Evolutionary conservation across 2,329 filamentous ascomycete species (phyloP).

Genomic region (Orbilia quercus): DNA sequence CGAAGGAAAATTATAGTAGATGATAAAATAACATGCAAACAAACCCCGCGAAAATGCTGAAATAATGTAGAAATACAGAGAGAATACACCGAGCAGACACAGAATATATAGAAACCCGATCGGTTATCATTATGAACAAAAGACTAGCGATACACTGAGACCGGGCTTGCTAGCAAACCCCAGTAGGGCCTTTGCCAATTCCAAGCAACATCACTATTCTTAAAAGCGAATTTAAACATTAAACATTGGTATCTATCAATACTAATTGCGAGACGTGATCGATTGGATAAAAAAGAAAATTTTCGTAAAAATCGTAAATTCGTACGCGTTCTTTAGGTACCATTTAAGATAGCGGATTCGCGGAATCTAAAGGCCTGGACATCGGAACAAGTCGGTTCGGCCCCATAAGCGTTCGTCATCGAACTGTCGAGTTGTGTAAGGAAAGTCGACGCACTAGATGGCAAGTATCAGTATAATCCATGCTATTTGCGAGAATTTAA

Average conservation of each 20-base stretch:
- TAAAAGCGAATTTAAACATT: too few species aligned
- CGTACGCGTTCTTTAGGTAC: background rate
- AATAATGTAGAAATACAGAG: background rate
- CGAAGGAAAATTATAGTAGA: background rate
- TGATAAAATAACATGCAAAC: background rate
- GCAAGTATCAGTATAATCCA: background rate
- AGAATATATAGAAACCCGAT: background rate
- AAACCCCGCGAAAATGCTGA: background rate
- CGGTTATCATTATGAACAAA: background rate
- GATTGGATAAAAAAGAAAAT: background rate
- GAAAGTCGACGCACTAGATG: conserved; percentile 40
- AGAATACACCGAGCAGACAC: background rate
- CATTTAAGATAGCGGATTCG: background rate
- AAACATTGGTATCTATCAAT: too few species aligned
- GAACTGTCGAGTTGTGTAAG: conserved; percentile 41
- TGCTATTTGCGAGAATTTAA: background rate
- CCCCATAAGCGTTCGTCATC: conserved; percentile 47
- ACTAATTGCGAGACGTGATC: too few species aligned
- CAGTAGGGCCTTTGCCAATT: too few species aligned
- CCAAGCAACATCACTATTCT: too few species aligned
- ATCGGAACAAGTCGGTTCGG: conserved; percentile 41
- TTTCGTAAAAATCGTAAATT: background rate
- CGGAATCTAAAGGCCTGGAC: conserved; percentile 4
- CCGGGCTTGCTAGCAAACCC: background rate
- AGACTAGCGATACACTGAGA: background rate